Evolutionary conservation across 73 alveolate species (phyloP), one percentile per base, ranked within the genome.

Genomic region (Blepharisma japonicum): DNA sequence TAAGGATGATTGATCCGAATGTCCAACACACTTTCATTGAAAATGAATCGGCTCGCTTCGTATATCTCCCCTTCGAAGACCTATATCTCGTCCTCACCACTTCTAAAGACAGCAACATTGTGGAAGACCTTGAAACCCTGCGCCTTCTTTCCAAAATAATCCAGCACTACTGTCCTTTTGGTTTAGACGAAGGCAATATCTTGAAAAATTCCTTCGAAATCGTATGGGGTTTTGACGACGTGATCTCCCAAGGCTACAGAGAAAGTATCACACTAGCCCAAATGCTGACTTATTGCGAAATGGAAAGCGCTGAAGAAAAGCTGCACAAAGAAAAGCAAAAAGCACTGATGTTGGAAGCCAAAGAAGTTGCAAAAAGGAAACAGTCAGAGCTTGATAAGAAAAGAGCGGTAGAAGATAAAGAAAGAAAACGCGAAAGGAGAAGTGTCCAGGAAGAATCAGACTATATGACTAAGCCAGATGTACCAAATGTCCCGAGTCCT

Each of bases 221-320:
- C 68, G 87, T 94, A 78, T 81, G 93, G 25, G 89, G 95, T 39
- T 87, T 96, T 68, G 99, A 96, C 82, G 99, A 96, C 87, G 92
- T 96, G 39, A 94, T 94, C 23, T 68, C 95, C 66, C 81, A 86
- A 74, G 99, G 99, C 23, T 90, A 94, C 68, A 84, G 99, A 77
- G 98, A 96, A 81, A 77, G 94, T 8, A 94, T 94, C 66, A 94
- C 97, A 20, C 81, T 94, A 83, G 71, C 94, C 1, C 94, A 96
- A 81, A 71, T 96, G 6, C 91, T 93, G 68, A 86, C 96, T 68
- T 95, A 89, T 70, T 70, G 91, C 6, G 97, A 94, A 77, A 96
- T 96, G 99, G 99, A 96, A 71, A 83, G 96, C 48, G 84, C 96
- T 48, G 99, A 96, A 67, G 99, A 96, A 71, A 96, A 92, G 77